Base-by-base conservation (phyloP, 2,329 filamentous ascomycete genomes). In the Dactylonectria macrodidyma region DNA sequence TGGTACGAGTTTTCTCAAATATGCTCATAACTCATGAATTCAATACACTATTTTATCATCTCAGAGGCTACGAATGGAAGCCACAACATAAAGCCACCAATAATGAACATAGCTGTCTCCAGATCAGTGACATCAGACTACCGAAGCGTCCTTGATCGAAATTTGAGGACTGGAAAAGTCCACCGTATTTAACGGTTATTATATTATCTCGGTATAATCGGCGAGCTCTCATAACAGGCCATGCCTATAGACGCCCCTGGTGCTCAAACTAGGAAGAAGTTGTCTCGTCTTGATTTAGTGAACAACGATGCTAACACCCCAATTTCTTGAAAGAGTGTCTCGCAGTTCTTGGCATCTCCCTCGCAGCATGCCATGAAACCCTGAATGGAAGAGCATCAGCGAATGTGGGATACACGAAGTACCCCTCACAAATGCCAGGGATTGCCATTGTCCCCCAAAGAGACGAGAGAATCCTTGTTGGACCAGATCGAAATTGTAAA, bases 391-490 rank as follows among this genome's bases (percentile, higher is more conserved):
- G 47, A 22, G 22, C 24, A 52, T 51, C 11, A 54, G n/a, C 16
- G n/a, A 61, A 38, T 48, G 57, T 46, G 34, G 33, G 33, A 56
- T 54, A 24, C 44, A 57, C 55, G 44, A 33, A 34, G 26, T 30
- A 30, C 26, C 7, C 26, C 26, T 48, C 48, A 12, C 54, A 65
- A 46, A 46, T 55, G 52, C 54, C 59, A 63, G 59, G 61, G 56
- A 33, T 51, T 64, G 34, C 26, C 51, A 60, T 50, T 52, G 58
- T 65, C 26, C 47, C 41, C n/a, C 57, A 63, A 54, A 47, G 44
- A 50, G 51, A 57, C 52, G 36, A 14, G 55, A 26, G 36, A 59
- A 58, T 30, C 26, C 33, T 62, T 51, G 59, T 36, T 50, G 56
- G 41, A 59, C 38, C 19, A 65, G 56, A 55, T 36, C 19, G 50